Base-by-base conservation (phyloP, 805 yeast species). In the Metschnikowia shivogae region DNA sequence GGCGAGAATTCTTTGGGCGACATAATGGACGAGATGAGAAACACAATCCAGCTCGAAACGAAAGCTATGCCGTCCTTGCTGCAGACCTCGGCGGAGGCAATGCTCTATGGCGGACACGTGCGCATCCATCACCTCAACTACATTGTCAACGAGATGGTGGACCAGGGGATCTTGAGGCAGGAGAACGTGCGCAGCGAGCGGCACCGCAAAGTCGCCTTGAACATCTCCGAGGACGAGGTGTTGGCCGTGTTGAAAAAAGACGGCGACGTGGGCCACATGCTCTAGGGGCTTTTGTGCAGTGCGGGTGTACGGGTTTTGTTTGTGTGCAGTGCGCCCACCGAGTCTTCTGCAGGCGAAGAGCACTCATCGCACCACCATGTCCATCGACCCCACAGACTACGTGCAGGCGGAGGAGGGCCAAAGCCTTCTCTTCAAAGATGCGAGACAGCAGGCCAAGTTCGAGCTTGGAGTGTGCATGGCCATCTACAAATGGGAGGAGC, bases 381-480 rank as follows among this genome's bases (percentile, higher is more conserved):
- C 59, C 11, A 71, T 72, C 19, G 76, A 72, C 50, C 72, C 73
- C 14, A 61, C 77, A 20, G 84, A 78, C 40, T 79, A 60, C 53
- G 81, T 82, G 1, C 82, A 80, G 55, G 82, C 78, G 1, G 64
- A 62, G 33, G 68, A 65, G 35, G 80, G 72, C 19, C 56, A 53
- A 10, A 60, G 66, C 13, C 60, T 82, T 36, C 55, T 55, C 30
- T 81, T 81, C 49, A 51, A 56, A 5, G 80, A 85, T 52, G 84
- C 77, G 44, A 78, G 77, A 54, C 86, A 81, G 54, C 95, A 86
- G 64, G 89, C 86, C 13, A 81, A 86, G 52, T 89, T 93, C 59
- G 98, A 92, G 65, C 75, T 93, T 11, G 99, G 97, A 9, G 90
- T 88, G 1, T 84, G 96, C 27, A 86, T 90, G 95, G 82, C 86